A percentile compares a stretch with the other conserved stretches of the same genome.
Conservation (phyloP, 2,329 filamentous ascomycete species). For the Hypoxylon rubiginosum region DNA sequence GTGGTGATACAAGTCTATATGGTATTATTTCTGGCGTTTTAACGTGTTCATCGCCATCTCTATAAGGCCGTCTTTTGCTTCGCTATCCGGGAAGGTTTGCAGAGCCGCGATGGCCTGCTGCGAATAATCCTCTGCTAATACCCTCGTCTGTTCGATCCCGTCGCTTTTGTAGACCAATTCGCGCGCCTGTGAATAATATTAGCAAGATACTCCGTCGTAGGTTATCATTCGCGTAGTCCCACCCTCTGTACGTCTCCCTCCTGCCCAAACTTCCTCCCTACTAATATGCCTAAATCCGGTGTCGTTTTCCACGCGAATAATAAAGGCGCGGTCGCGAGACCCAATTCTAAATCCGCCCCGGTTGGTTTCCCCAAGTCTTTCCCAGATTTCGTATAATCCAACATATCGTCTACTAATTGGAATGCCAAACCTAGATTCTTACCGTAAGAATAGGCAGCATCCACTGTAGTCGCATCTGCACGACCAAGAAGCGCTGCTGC, state of each 20-base stretch:
- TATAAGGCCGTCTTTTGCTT: conserved; percentile 90
- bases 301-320: conserved; percentile 96
- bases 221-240: conserved; percentile 52
- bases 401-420: conserved; percentile 97
- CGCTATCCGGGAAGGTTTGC: conserved; percentile 87
- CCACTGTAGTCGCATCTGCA: conserved; percentile 81
- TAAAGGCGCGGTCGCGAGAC: conserved; percentile 91
- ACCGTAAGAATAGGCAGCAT: conserved; percentile 92
- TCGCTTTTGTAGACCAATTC: conserved; percentile 85
- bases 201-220: conserved; percentile 3
- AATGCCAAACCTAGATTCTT: conserved; percentile 95
- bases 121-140: conserved; percentile 89
- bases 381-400: conserved; percentile 92
- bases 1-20: conserved; percentile 41
- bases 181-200: conserved; percentile 74
- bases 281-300: conserved; percentile 84
- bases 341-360: conserved; percentile 92
- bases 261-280: conserved; percentile 88
- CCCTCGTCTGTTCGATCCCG: conserved; percentile 92
- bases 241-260: conserved; percentile 90
- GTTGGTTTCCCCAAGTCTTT: conserved; percentile 93
- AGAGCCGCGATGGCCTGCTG: conserved; percentile 91
- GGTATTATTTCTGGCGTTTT: conserved; percentile 81
- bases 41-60: conserved; percentile 96
- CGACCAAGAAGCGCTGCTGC: conserved; percentile 89